A percentile compares a stretch with the other conserved stretches of the same genome.
Conservation (phyloP, 176 grass and related monocot genomes). For the Melocanna baccifera region DNA sequence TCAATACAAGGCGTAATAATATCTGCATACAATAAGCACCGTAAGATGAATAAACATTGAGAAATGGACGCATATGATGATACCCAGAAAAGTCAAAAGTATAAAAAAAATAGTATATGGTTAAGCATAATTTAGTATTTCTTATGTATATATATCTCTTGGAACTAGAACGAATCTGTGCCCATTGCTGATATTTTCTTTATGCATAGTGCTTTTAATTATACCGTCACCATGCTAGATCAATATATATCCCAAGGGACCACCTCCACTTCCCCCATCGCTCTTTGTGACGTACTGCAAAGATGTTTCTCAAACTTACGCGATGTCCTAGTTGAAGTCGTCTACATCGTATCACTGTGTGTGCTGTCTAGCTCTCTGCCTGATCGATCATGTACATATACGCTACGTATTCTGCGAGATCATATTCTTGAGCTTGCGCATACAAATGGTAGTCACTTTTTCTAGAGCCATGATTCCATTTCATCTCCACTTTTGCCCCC, state of each 20-base stretch:
- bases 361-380: slow-evolving; percentile 2
- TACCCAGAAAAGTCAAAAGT: background rate
- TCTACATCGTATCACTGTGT: slow-evolving; percentile 6
- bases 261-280: slow-evolving; percentile 23
- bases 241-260: slow-evolving; percentile 1
- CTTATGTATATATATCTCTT: background rate
- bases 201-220: background rate
- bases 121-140: background rate
- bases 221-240: background rate
- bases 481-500: slow-evolving; percentile 15
- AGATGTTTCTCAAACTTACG: background rate
- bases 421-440: slow-evolving; percentile 5
- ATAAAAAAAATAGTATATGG: background rate
- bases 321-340: background rate
- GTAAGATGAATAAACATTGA: background rate
- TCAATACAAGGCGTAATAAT: background rate
- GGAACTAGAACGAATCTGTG: background rate
- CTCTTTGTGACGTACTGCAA: background rate
- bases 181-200: background rate
- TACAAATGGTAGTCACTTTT: background rate
- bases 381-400: background rate
- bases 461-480: background rate
- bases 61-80: background rate
- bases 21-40: background rate
- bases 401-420: slow-evolving; percentile 1